Base-by-base conservation (phyloP, 306 rosid species). In the Notholithocarpus densiflorus region DNA sequence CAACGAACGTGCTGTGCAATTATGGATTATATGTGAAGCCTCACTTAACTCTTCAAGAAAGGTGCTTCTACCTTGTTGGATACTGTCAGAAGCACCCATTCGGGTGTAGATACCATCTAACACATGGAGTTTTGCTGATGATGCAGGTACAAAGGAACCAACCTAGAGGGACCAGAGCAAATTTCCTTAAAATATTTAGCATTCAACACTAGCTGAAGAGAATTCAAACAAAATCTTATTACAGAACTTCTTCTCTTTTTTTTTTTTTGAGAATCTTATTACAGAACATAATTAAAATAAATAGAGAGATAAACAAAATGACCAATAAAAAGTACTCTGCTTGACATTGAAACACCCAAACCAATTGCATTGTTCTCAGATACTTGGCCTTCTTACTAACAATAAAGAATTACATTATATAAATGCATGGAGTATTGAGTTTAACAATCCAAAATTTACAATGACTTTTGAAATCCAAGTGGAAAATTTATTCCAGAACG, bases 81-180 rank as follows among this genome's bases (percentile, higher is more conserved):
- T 92, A 80, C 97, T 92, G 77, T 94, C 98, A 27, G 97, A 94
- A 85, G 97, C 97, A 72, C 98, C 98, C 97, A 94, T 94, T 78
- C 97, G 87, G 70, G 98, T 91, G 85, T 87, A 94, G 77, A 94
- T 89, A n/a, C 92, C 84, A 24, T 94, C 97, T 29, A 94, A 84
- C 51, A 94, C 97, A 76, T 91, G 97, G 56, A 92, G 83, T 78
- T 82, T 94, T 77, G 92, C 92, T 48, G 93, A 91, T 75, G 93
- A 91, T 52, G 95, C 98, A 65, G 98, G 98, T 72, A 92, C 97
- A 85, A 89, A 89, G 74, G 98, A 94, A 82, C 98, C 95, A 73
- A 94, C 97, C 98, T 94, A 82, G 68, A 90, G 71, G 68, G 77
- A 83, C 86, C 83, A 81, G 86, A 81, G 62, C 73, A 87, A 74